Base-by-base conservation (phyloP, 768 basidiomycete genomes). In the Dacryopinax spathularia region DNA sequence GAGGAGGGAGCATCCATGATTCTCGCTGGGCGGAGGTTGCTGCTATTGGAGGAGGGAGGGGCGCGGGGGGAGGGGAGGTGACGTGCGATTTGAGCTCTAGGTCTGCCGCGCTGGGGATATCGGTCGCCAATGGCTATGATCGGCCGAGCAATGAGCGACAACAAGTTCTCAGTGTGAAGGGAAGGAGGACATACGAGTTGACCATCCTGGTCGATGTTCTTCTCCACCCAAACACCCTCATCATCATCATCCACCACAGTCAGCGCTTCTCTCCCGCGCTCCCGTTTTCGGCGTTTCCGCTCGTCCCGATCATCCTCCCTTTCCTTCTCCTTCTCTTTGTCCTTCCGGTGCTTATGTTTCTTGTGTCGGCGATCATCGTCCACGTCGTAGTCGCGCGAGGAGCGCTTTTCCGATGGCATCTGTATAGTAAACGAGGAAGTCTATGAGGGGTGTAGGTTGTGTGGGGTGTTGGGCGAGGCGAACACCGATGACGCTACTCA, bases 221-320 rank as follows among this genome's bases (percentile, higher is more conserved):
- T 91, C 77, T 92, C 92, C 25, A 85, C 81, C 91, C 91, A 93
- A 76, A 90, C 81, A 63, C 85, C 85, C 18, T 85, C 84, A 70
- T 84, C 85, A 65, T 83, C 77, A 16, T 80, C 79, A 70, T 92
- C 87, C 6, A 56, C 48, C 3, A 56, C 48, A 9, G 71, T 90
- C 90, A 0, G 81, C 77, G 34, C 83, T 77, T 34, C 81, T 79
- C 29, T 86, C 73, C 12, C 62, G 33, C 5, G 22, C 43, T 62
- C 69, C 66, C 22, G 71, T 65, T 35, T 76, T 72, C 61, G 81
- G 72, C 63, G 62, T 68, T 65, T 64, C 29, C 6, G 20, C n/a
- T n/a, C n/a, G n/a, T n/a, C n/a, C n/a, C n/a, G n/a, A n/a, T n/a
- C n/a, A n/a, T 29, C 66, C 65, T 61, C 62, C 34, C 61, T 62